These are phyloP conservation scores for Calonectria honghensis DNA, from an alignment of 2,329 filamentous ascomycete genomes.

Conservation along the genomic window DNA sequence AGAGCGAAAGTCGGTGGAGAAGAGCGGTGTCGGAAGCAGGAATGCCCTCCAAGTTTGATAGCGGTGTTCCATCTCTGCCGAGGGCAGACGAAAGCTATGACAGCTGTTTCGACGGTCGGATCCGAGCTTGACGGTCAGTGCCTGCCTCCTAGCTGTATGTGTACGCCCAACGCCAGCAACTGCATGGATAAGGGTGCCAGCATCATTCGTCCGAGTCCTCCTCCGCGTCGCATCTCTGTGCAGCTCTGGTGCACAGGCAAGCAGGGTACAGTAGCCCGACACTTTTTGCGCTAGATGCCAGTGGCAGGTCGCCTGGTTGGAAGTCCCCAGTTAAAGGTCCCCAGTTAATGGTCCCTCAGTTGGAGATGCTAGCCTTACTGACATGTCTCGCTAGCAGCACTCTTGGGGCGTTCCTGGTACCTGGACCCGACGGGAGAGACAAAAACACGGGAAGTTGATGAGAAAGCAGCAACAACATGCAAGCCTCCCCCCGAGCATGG, in stretches of 20 bases:
- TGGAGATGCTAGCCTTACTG: not conserved
- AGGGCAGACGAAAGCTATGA: conserved; percentile 18
- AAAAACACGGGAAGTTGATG: not conserved
- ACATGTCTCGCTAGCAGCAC: conserved; percentile 12
- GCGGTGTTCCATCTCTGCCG: conserved; percentile 13
- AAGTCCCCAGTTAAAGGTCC: not conserved
- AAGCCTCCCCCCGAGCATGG: conserved; percentile 5
- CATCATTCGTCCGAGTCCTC: not conserved
- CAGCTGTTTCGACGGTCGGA: conserved; percentile 20
- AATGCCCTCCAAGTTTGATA: conserved; percentile 1
- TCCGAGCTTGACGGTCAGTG: conserved; percentile 14
- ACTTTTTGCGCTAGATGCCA: not conserved
- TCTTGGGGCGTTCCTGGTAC: conserved; percentile 17
- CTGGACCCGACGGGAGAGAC: conserved; percentile 20
- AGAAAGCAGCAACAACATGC: conserved; percentile 19
- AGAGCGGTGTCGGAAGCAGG: conserved; percentile 11
- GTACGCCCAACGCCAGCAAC: not conserved
- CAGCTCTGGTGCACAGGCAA: conserved; percentile 8
- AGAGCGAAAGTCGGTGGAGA: conserved; percentile 27
- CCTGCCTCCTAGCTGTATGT: not conserved
- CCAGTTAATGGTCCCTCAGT: not conserved
- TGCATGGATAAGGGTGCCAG: not conserved
- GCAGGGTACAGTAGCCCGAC: conserved; percentile 8
- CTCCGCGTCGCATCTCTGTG: not conserved
- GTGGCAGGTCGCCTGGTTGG: not conserved